Percentiles rank a stretch among this genome's conserved stretches.
phyloP scores from a whole-genome alignment of 495 filamentous ascomycete species.

The Aspergillus cristatus region DNA sequence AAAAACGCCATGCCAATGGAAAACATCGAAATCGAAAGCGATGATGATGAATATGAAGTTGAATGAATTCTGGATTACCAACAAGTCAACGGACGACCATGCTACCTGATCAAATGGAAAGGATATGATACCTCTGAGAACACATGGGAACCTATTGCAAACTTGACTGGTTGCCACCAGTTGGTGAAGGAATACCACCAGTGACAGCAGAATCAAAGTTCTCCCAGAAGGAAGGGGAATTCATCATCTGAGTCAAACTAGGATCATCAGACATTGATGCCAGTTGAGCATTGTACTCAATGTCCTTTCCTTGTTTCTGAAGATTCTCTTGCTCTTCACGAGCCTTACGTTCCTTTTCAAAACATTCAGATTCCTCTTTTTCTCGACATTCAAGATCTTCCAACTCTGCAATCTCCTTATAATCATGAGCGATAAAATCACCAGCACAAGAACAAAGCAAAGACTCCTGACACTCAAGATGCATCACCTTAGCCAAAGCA shows the following conservation, averaged over 20 bases:
- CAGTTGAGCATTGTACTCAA: background rate
- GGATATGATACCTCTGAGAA: background rate
- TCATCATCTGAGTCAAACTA: background rate
- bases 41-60: too few species aligned
- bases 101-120: too few species aligned
- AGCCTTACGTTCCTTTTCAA: background rate
- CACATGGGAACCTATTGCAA: background rate
- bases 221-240: background rate
- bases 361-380: background rate
- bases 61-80: too few species aligned
- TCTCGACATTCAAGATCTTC: background rate
- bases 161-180: background rate
- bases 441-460: too few species aligned
- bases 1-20: background rate
- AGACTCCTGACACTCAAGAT: too few species aligned
- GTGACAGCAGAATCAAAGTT: too few species aligned
- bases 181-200: background rate
- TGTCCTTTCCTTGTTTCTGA: background rate
- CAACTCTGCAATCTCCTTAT: background rate
- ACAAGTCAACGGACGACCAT: too few species aligned
- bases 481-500: too few species aligned
- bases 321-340: background rate
- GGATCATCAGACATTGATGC: background rate
- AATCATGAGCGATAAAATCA: background rate
- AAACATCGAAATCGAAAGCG: too few species aligned